Base-by-base conservation (phyloP, 371 early-diverging fungal genomes). In the Rhizopus sp. region DNA sequence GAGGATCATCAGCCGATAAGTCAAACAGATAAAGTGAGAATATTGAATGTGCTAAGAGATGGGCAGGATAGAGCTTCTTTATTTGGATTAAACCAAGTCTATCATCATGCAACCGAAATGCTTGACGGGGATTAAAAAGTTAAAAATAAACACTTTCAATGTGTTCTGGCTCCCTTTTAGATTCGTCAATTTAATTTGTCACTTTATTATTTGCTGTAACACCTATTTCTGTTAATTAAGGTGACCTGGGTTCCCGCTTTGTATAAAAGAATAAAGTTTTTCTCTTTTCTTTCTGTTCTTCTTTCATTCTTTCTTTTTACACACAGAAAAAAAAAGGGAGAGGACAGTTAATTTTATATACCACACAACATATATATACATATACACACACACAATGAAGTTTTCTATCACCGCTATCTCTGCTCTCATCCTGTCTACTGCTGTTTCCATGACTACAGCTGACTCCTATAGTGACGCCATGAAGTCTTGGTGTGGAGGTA, bases 341-440 rank as follows among this genome's bases (percentile, higher is more conserved):
- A 48, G 16, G 37, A 16, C 31, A 34, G 51, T 50, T 50, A 23
- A 23, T 23, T 23, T 23, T 23, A 23, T 23, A 23, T 23, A 23
- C 23, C 23, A 23, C 2, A 23, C 23, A 23, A 23, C 23, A 23
- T 23, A 46, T 46, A 2, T 5, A 9, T n/a, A n/a, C n/a, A n/a
- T n/a, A n/a, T 6, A 46, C 8, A 23, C 8, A n/a, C 7, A 17
- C 38, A 60, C 8, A 17, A 78, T 78, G 79, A 78, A 75, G 64
- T 66, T 78, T 60, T 78, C 75, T 58, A 59, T 75, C 64, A 68
- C 73, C 47, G 70, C 79, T 33, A 55, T 72, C 23, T 73, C 79
- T 47, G 70, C 73, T 37, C 55, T 78, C 40, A 30, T 68, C 32
- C 55, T 77, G 17, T 57, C 69, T 31, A 39, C 69, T 23, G 69